Base-by-base conservation (phyloP, 192 early-diverging fungal species). In the Powellomyces hirtus region DNA sequence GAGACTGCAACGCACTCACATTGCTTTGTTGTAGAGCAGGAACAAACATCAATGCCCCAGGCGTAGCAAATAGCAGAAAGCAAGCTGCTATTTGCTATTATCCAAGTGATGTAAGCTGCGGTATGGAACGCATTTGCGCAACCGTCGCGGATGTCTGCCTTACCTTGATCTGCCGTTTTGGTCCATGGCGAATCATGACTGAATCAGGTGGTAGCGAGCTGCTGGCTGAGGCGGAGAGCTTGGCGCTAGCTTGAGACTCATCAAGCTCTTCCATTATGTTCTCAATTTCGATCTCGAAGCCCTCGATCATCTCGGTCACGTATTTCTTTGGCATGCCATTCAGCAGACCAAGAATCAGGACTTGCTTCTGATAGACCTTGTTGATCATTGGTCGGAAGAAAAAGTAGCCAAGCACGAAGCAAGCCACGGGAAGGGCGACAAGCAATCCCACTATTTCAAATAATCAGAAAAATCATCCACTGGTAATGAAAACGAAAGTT, bases 221-320 rank as follows among this genome's bases (percentile, higher is more conserved):
- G 16, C 26, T 35, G 11, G 36, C 49, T 18, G 36, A 35, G 13
- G 2, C 22, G 10, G 64, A 34, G 30, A 40, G 20, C 13, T 55
- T 56, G 24, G 50, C 52, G 14, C 24, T 56, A 8, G 52, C 5
- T 0, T 37, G 18, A 11, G 49, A 27, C 33, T 36, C 64, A 14
- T 66, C 68, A 11, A 70, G 33, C 30, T 70, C 68, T 22, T 70
- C 68, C 45, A 70, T 50, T 1, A 70, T 52, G 31, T 38, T 55
- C 36, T 70, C 59, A 89, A 86, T 64, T 62, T 92, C 75, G 76
- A 81, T 34, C 69, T 92, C 63, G 64, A 85, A 29, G 59, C 76
- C 26, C 49, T 92, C 46, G 16, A 70, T 38, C 33, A 29, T 44
- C 36, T 53, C 36, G 22, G 45, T 62, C 4, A 53, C 59, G 31